Base-by-base conservation (phyloP, 352 stramenopile species). In the Phytophthora cactorum region DNA sequence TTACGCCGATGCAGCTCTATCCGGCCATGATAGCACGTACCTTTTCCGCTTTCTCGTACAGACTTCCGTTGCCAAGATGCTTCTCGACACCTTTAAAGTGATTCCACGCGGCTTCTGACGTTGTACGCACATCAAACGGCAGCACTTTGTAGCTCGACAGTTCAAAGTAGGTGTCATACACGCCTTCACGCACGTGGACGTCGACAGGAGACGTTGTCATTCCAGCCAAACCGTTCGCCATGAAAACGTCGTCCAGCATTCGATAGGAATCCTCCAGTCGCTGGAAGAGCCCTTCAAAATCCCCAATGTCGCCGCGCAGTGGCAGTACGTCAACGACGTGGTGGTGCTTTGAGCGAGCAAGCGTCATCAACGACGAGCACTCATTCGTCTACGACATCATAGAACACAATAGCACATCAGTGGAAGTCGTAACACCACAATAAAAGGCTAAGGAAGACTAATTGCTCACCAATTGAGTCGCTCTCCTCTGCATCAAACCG, bases 71-170 rank as follows among this genome's bases (percentile, higher is more conserved):
- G 46, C 65, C 55, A 6, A 53, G 49, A 52, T 77, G 70, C 45
- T 77, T 77, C 29, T 77, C 65, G 4, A 54, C 36, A 25, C 70
- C 59, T 51, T 72, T 75, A 51, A 76, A 74, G 41, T 73, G 62
- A 2, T 78, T 38, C 66, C 66, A 78, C 5, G 57, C 49, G 11
- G 62, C 70, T 11, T 73, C 62, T 2, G 36, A 66, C 0, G 54
- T 47, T n/a, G 65, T 43, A 4, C 38, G 55, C 31, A 78, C 15
- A 15, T 56, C 47, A 44, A 79, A 76, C 22, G 63, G 63, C 17
- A 79, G 56, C 12, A 71, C 32, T n/a, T 74, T 74, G 41, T 63
- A 68, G 1, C 54, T 64, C 11, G 67, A 73, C 38, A 79, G n/a
- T 27, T 79, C 67, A 5, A 79, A 36, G 34, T 63, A 61, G 12